Evolutionary conservation across 768 basidiomycete species (phyloP).

Genomic region (Podaxis sp.): DNA sequence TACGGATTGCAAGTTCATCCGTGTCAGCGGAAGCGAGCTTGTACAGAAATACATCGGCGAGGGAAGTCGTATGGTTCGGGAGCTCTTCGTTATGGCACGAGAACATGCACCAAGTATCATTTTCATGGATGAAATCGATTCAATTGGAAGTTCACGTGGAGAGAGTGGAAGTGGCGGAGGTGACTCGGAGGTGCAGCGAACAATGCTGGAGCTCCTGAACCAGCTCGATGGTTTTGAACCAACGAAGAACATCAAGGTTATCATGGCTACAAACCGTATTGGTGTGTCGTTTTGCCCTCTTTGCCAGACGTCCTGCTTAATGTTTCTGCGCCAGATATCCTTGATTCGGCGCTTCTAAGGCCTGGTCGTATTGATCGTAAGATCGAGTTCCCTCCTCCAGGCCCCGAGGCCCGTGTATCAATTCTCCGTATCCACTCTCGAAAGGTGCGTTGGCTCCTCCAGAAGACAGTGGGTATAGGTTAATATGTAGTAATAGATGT

Average conservation of each 20-base stretch:
- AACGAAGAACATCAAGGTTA: conserved; percentile 96
- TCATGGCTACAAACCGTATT: conserved; percentile 98
- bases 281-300: conserved; percentile 38
- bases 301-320: neutral
- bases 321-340: conserved; percentile 60
- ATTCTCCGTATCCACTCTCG: conserved; percentile 96
- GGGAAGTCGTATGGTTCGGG: conserved; percentile 94
- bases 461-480: neutral
- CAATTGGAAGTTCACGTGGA: conserved; percentile 90
- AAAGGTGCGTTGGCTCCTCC: conserved; percentile 52
- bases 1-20: conserved; percentile 97
- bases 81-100: conserved; percentile 96
- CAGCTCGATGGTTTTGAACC: conserved; percentile 93
- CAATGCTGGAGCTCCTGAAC: conserved; percentile 87
- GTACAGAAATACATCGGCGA: conserved; percentile 99
- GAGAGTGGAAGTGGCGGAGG: conserved; percentile 89
- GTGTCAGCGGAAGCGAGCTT: conserved; percentile 90
- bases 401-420: conserved; percentile 94
- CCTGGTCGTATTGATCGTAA: conserved; percentile 95
- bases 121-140: conserved; percentile 99
- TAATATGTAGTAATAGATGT: conserved; percentile 65
- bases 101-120: conserved; percentile 98
- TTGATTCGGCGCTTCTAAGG: conserved; percentile 89
- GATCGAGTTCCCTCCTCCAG: conserved; percentile 98
- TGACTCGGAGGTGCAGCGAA: conserved; percentile 87